These are phyloP conservation scores for Eimeria tenella DNA, from an alignment of 169 alveolate genomes.

Conservation along the genomic window DNA sequence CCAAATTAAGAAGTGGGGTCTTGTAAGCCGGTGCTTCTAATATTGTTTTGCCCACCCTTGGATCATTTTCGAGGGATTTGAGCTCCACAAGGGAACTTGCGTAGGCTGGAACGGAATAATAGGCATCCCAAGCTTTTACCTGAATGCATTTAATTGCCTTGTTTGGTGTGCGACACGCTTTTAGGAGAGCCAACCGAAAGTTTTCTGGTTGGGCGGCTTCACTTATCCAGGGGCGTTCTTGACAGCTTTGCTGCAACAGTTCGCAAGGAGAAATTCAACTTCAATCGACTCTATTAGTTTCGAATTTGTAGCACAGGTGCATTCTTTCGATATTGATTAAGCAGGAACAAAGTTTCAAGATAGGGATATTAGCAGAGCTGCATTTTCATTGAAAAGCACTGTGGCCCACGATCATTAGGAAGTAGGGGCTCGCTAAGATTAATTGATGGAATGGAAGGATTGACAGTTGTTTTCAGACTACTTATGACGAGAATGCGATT, in stretches of 20 bases:
- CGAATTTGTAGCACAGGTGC: conserved; percentile 86
- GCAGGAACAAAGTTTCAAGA: neutral
- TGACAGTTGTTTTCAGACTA: conserved; percentile 39
- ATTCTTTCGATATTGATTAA: neutral
- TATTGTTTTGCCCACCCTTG: neutral
- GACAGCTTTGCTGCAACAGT: conserved; percentile 94
- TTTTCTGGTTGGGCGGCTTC: conserved; percentile 95
- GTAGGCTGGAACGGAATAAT: no score
- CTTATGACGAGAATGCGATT: conserved; percentile 86
- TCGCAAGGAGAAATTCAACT: conserved; percentile 88
- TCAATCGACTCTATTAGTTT: conserved; percentile 92
- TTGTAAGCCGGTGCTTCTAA: conserved; percentile 13
- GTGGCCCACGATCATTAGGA: neutral
- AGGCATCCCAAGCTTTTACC: no score
- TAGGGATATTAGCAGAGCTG: neutral
- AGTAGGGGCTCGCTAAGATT: no score
- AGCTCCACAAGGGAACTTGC: no score
- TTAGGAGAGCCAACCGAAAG: conserved; percentile 89
- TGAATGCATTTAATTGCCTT: neutral
- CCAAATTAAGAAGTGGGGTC: conserved; percentile 93
- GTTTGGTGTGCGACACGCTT: neutral
- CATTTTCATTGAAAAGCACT: neutral
- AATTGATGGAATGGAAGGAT: no score
- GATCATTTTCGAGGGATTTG: neutral
- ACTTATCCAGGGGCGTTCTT: conserved; percentile 96